A percentile compares a stretch with the other conserved stretches of the same genome.
Conservation (phyloP, 2,329 filamentous ascomycete genomes). For the Trichoderma breve region DNA sequence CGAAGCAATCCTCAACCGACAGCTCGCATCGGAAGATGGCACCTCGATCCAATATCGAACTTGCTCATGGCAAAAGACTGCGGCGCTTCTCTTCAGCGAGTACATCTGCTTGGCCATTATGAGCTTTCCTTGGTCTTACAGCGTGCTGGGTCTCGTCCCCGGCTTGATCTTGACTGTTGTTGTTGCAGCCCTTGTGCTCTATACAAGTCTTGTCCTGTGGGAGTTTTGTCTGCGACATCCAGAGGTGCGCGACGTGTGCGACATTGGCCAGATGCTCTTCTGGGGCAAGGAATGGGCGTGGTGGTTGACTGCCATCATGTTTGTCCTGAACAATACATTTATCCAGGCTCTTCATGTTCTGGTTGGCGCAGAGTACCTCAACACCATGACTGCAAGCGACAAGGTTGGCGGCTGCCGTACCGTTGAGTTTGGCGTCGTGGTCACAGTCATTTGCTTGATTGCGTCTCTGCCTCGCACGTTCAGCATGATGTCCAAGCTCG, state of each 20-base stretch:
- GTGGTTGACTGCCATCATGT: conserved; percentile 76
- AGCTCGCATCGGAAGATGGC: conserved; percentile 73
- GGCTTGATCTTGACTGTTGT: conserved; percentile 78
- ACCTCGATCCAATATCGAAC: conserved; percentile 88
- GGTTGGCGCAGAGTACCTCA: conserved; percentile 81
- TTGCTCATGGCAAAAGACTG: conserved; percentile 94
- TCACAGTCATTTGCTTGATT: conserved; percentile 71
- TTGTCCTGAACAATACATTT: conserved; percentile 90
- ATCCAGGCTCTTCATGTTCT: conserved; percentile 82
- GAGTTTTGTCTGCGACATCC: conserved; percentile 89
- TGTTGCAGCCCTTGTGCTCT: conserved; percentile 75
- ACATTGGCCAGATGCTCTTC: conserved; percentile 94
- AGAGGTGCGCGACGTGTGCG: conserved; percentile 87
- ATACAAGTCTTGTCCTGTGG: conserved; percentile 66
- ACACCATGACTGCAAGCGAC: conserved; percentile 75
- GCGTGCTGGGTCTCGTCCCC: conserved; percentile 80
- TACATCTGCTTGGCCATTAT: conserved; percentile 92
- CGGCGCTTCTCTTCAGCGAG: conserved; percentile 86
- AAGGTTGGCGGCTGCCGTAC: conserved; percentile 67
- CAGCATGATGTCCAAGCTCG: conserved; percentile 72
- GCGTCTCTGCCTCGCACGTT: conserved; percentile 86
- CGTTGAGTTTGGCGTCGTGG: conserved; percentile 73
- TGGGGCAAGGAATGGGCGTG: conserved; percentile 75
- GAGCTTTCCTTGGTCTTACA: conserved; percentile 94
- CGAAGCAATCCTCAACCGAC: conserved; percentile 54